These are phyloP conservation scores for Gonium pectorale DNA, from an alignment of 139 green algal genomes.

Conservation along the genomic window DNA sequence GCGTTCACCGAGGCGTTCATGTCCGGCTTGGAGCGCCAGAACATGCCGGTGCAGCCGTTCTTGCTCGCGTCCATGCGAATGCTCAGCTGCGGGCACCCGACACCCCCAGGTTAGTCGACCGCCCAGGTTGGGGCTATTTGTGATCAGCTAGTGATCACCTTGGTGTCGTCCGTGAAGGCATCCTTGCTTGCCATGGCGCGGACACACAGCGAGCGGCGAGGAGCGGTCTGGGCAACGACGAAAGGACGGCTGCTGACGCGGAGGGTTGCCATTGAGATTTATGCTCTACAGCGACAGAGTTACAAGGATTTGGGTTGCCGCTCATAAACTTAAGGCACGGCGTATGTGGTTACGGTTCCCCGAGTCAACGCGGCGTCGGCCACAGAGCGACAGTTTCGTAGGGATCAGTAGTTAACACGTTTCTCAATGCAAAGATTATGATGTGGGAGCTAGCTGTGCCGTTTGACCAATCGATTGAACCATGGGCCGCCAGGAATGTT, in stretches of 20 bases:
- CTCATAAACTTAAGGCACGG: too few species aligned
- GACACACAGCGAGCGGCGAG: slow-evolving; percentile 4
- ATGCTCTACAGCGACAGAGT: too few species aligned
- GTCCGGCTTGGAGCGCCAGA: slow-evolving; percentile 52
- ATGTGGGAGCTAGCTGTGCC: too few species aligned
- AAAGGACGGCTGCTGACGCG: background rate
- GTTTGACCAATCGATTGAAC: too few species aligned
- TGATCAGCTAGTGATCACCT: background rate
- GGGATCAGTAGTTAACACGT: too few species aligned
- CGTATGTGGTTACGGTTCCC: too few species aligned
- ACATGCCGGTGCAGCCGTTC: slow-evolving; percentile 56
- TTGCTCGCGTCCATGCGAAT: slow-evolving; percentile 31
- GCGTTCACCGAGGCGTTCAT: slow-evolving; percentile 41
- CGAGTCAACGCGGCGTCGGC: too few species aligned
- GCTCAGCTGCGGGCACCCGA: background rate
- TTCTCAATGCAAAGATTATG: too few species aligned
- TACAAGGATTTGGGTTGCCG: too few species aligned
- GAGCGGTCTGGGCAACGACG: background rate
- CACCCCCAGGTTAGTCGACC: background rate
- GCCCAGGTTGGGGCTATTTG: background rate
- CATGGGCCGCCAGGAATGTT: too few species aligned
- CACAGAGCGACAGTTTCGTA: too few species aligned
- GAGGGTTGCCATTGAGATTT: background rate
- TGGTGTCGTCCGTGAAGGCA: slow-evolving; percentile 11
- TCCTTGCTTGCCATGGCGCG: slow-evolving; percentile 35